Percentiles rank a stretch among this genome's conserved stretches.
phyloP scores from a whole-genome alignment of 441 rosid genomes.

The Erysimum cheiri region DNA sequence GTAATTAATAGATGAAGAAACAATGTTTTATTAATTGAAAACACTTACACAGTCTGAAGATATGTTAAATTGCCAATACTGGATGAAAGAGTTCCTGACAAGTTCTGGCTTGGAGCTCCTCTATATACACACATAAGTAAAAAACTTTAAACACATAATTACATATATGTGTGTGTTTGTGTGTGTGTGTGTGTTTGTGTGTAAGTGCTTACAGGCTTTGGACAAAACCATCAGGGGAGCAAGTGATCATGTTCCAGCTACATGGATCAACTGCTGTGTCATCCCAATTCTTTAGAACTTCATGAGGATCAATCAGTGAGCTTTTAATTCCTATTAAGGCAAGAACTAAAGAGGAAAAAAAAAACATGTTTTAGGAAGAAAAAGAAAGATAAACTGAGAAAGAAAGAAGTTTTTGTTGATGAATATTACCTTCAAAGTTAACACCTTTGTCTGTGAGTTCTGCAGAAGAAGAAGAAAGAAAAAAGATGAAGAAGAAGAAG shows the following conservation, averaged over 20 bases:
- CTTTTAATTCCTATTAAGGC: conserved; percentile 79
- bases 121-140: conserved; percentile 53
- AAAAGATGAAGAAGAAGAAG: conserved; percentile 46
- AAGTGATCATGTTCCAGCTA: conserved; percentile 90
- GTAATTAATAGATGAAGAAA: conserved; percentile 17
- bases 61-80: conserved; percentile 86
- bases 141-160: conserved; percentile 1
- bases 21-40: background rate
- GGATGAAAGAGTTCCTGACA: conserved; percentile 84
- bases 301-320: conserved; percentile 77
- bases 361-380: conserved; percentile 8
- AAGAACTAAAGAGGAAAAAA: conserved; percentile 56
- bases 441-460: conserved; percentile 90
- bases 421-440: conserved; percentile 81
- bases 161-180: conserved; percentile 12
- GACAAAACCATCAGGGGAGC: conserved; percentile 82
- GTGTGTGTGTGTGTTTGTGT: conserved; percentile 11
- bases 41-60: conserved; percentile 86
- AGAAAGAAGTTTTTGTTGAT: conserved; percentile 5
- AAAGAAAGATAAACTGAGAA: background rate
- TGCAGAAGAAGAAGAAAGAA: conserved; percentile 57
- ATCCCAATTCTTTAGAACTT: conserved; percentile 87
- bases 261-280: conserved; percentile 95
- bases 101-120: conserved; percentile 90
- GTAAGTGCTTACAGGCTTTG: conserved; percentile 73